phyloP scores from a whole-genome alignment of 1,284 basidiomycete genomes.

The Cryptococcus floricola region DNA sequence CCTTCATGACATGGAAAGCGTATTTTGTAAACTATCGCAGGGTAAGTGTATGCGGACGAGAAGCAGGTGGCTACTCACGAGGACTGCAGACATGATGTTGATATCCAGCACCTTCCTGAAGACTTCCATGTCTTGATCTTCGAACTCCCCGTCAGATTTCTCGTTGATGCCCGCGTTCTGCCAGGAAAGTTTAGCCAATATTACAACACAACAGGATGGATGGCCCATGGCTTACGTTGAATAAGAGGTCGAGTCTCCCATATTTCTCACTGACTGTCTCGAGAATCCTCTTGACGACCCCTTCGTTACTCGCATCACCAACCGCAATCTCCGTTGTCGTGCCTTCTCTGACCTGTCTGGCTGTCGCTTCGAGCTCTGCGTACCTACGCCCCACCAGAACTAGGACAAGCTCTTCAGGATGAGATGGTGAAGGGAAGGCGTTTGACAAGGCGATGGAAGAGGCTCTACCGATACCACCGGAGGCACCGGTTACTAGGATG shows the following conservation, averaged over 20 bases:
- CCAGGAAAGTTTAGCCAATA: not conserved
- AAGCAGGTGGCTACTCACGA: conserved; percentile 37
- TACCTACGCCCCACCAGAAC: conserved; percentile 59
- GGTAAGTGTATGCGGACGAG: not conserved
- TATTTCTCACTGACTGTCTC: conserved; percentile 56
- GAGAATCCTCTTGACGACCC: conserved; percentile 55
- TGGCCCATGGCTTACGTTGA: conserved; percentile 59
- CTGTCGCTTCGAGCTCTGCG: conserved; percentile 60
- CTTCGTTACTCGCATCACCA: conserved; percentile 57
- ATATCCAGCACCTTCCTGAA: conserved; percentile 65
- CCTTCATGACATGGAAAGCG: conserved; percentile 68
- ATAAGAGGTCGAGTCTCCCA: conserved; percentile 67
- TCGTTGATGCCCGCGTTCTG: conserved; percentile 58
- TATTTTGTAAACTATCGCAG: conserved; percentile 60
- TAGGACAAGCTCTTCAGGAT: conserved; percentile 57
- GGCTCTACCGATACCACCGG: conserved; percentile 54
- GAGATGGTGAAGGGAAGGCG: conserved; percentile 35
- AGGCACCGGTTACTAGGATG: conserved; percentile 47
- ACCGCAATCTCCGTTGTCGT: conserved; percentile 52
- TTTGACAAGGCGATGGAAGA: conserved; percentile 56
- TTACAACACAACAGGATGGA: not conserved
- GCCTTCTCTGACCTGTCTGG: conserved; percentile 27
- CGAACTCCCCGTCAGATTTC: conserved; percentile 53
- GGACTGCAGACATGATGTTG: conserved; percentile 67
- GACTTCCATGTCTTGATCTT: conserved; percentile 60